Percentiles rank a stretch among this genome's conserved stretches.
Evolutionary conservation across 441 rosid species (phyloP).

Genomic region (Erysimum cheiri): DNA sequence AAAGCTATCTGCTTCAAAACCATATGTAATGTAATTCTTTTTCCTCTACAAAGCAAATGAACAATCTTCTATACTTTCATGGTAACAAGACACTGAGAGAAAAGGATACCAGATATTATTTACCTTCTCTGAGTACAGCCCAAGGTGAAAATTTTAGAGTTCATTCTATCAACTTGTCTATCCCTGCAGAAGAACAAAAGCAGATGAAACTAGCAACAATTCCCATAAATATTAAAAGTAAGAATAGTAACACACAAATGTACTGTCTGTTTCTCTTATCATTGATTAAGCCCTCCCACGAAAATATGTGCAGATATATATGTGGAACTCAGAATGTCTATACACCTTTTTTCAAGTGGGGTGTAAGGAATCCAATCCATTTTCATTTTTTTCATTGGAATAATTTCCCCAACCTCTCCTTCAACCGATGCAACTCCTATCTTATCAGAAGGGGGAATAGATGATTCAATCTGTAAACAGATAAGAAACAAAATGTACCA

Average conservation of each 20-base stretch:
- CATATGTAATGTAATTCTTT: background rate
- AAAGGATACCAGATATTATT: conserved; percentile 13
- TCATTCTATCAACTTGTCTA: conserved; percentile 69
- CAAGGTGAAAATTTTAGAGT: conserved; percentile 71
- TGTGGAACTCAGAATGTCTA: conserved; percentile 9
- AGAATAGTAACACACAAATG: conserved; percentile 2
- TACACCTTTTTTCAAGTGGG: conserved; percentile 78
- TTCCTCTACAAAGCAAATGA: conserved; percentile 14
- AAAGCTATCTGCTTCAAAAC: conserved; percentile 7
- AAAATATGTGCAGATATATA: conserved; percentile 6
- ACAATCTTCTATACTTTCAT: background rate
- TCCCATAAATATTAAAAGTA: background rate
- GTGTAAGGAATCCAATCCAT: conserved; percentile 96
- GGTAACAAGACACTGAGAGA: background rate
- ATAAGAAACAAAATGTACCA: background rate
- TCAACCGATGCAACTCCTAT: conserved; percentile 87
- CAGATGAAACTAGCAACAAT: conserved; percentile 14
- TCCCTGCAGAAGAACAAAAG: conserved; percentile 56
- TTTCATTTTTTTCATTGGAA: conserved; percentile 94
- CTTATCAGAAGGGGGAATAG: conserved; percentile 89
- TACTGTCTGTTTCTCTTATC: background rate
- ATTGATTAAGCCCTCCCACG: conserved; percentile 18
- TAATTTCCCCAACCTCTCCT: conserved; percentile 73
- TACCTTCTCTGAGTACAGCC: conserved; percentile 91
- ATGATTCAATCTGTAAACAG: conserved; percentile 67